Conservation (phyloP, 192 early-diverging fungal species). For the Backusella sp. region DNA sequence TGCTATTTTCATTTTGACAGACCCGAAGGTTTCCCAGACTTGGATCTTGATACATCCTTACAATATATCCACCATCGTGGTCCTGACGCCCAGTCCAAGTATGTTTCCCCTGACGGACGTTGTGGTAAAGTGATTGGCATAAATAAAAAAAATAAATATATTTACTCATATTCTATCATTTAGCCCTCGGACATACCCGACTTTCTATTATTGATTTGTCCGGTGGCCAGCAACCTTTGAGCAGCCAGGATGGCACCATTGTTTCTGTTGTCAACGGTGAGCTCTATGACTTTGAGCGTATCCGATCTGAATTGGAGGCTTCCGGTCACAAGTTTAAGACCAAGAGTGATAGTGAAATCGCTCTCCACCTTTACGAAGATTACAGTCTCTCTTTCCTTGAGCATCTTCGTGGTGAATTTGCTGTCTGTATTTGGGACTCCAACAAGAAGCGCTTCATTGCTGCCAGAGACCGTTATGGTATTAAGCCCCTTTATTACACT, state of each 20-base stretch:
- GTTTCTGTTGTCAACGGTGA: constrained; percentile 24
- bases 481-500: constrained; percentile 26
- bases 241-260: neutral
- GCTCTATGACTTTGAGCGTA: constrained; percentile 22
- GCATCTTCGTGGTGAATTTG: constrained; percentile 20
- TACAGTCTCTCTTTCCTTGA: constrained; percentile 10
- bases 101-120: neutral
- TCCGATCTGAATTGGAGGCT: constrained; percentile 15
- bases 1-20: constrained; percentile 18
- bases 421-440: constrained; percentile 16
- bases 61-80: constrained; percentile 9
- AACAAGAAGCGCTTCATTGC: constrained; percentile 7
- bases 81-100: constrained; percentile 6
- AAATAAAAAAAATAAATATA: neutral
- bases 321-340: constrained; percentile 20
- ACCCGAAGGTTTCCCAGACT: neutral
- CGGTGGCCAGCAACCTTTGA: constrained; percentile 24
- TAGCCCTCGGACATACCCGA: constrained; percentile 19
- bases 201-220: constrained; percentile 27
- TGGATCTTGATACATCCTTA: constrained; percentile 12
- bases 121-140: constrained; percentile 7
- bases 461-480: constrained; percentile 22
- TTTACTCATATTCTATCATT: neutral
- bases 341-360: constrained; percentile 23
- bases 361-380: constrained; percentile 21